Base-by-base conservation (phyloP, 306 rosid species). In the Abrus precatorius region DNA sequence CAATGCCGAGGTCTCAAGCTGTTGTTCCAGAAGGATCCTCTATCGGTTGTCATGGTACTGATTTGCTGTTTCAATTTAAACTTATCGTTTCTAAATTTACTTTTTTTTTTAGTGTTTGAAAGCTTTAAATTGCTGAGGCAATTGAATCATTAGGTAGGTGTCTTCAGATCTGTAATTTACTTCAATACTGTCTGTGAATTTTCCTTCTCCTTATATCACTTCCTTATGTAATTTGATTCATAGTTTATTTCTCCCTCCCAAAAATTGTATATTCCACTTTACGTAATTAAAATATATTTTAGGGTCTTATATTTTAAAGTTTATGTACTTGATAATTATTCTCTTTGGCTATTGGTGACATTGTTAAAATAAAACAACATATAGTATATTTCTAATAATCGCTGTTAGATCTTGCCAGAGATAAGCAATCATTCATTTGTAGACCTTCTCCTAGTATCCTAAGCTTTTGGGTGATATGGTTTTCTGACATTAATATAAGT, bases 21-120 rank as follows among this genome's bases (percentile, higher is more conserved):
- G 78, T 75, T 69, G 81, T 45, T 61, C 40, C 88, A 30, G 84
- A 87, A 66, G 91, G 88, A 80, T 85, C 90, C 9, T 72, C 82
- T 78, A 74, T 79, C 44, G 89, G 88, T 38, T 62, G 76, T 82
- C 87, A 83, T 38, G 78, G 84, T 80, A 80, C 47, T 41, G 34
- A 30, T 73, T 74, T 57, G 14, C 69, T 72, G 8, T 76, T 36
- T 49, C 72, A 34, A 36, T 61, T 76, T 54, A 40, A 69, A 53
- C 41, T 47, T 75, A 20, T 13, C 56, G 57, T 78, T 69, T 30
- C 69, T 30, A 32, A 68, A 14, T 68, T 68, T 69, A 43, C 69
- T 30, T 44, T 52, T n/a, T 64, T 67, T 61, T 20, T 68, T 53
- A 13, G 69, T 67, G 20, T 55, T 69, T 48, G 20, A 73, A 54